Base-by-base conservation (phyloP, 495 filamentous ascomycete species). In the Daldinia childiae region DNA sequence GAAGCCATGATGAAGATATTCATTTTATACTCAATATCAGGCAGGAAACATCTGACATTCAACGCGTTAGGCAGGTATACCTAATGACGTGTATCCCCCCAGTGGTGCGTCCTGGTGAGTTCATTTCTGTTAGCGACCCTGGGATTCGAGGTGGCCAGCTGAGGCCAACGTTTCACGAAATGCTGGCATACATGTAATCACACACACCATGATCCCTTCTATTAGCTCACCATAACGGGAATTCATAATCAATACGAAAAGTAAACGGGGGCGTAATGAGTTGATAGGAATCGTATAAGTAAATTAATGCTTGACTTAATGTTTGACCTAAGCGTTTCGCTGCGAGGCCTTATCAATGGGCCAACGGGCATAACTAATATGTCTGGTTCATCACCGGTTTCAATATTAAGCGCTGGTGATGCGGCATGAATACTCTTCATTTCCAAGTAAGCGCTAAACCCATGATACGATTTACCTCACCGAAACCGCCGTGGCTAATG, bases 1-100 rank as follows among this genome's bases (percentile, higher is more conserved):
- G 62, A 71, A 62, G 24, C 9, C 62, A 62, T 66, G 68, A 60
- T 34, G 27, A 51, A 17, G 7, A n/a, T 36, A 3, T 32, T 45
- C 36, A 11, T 64, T 39, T 21, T 54, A 26, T 51, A 39, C 26
- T 38, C 30, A 30, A 58, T 36, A 15, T 48, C 50, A 30, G 56
- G 67, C 15, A 64, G 50, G 51, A 21, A 71, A 24, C 43, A 48
- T 24, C 43, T 12, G 58, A 34, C 56, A 2, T 15, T 27, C 50
- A 62, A 51, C 32, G 34, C 32, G 51, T 61, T 17, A 17, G 58
- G 62, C 34, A 71, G 55, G 43, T 36, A 54, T 41, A 26, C 51
- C 43, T 43, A n/a, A 39, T 56, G 58, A 57, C 58, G 58, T 57
- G 51, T 62, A 30, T 58, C 9, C 15, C 15, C 51, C 14, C 17